Evolutionary conservation across 116 monocot genomes (phyloP).

Genomic region (Dioscorea cayenensis): DNA sequence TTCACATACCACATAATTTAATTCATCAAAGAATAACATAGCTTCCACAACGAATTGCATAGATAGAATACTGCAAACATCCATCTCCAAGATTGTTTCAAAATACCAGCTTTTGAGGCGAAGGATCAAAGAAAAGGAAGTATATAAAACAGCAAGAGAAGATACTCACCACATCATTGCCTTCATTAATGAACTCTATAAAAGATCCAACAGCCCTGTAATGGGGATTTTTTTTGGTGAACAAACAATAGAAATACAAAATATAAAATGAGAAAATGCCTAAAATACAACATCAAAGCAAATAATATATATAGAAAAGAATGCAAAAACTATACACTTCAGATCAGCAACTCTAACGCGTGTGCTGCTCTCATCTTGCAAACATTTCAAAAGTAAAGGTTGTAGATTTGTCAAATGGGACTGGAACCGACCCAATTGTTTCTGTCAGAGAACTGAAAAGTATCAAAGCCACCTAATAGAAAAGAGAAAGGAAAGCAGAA

Average conservation of each 20-base stretch:
- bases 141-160: too few relatives aligned
- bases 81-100: too few relatives aligned
- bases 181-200: constrained; percentile 94
- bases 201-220: constrained; percentile 92
- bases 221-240: background rate
- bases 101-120: too few relatives aligned
- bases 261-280: background rate
- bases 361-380: constrained; percentile 86
- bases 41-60: too few relatives aligned
- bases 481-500: background rate
- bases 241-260: constrained; percentile 9
- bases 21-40: too few relatives aligned
- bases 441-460: constrained; percentile 93
- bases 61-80: too few relatives aligned
- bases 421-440: constrained; percentile 88
- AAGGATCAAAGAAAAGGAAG: background rate
- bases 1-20: too few relatives aligned
- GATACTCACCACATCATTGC: constrained; percentile 61
- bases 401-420: constrained; percentile 66
- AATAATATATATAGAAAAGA: background rate
- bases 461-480: constrained; percentile 79
- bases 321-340: constrained; percentile 42
- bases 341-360: constrained; percentile 94
- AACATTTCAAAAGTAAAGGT: constrained; percentile 78
- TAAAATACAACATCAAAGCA: background rate